Evolutionary conservation across 2,329 filamentous ascomycete genomes (phyloP), one percentile per base, ranked within the genome.

Genomic region (Nannizzia gypsea): DNA sequence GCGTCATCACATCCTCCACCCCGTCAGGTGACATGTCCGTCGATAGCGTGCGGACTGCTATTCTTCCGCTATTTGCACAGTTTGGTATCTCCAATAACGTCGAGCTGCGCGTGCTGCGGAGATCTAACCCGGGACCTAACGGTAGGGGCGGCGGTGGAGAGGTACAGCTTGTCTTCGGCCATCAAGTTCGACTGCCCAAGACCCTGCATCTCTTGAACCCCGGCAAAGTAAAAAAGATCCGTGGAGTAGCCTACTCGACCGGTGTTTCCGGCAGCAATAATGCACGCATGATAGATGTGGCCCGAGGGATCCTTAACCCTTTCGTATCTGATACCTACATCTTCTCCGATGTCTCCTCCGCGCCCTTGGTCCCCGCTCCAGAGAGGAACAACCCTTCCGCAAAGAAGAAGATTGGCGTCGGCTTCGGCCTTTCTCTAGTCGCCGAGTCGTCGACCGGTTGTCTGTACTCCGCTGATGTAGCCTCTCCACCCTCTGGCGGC

Each of bases 251-350:
- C 55, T 99, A 97, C 74, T 88, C 88, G 59, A 90, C 89, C 0
- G 93, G 95, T 54, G 91, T 97, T 0, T 88, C 89, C 9, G 92
- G 89, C 0, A 90, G 87, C 56, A 96, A 96, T 72, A 99, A 97
- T 71, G 89, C 87, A 63, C 82, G 93, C 64, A 95, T 96, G 88
- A 99, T 97, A 69, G 89, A 96, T 69, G 83, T 87, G 1, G 90
- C 91, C 9, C 81, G 92, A 66, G 90, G 90, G 55, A 81, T 99
- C 9, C 79, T 99, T 54, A 99, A 99, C 71, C 80, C 85, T 3
- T 81, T 99, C 60, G 86, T 89, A 2, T 83, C 87, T 5, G 93
- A 99, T 70, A 92, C 95, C 48, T 93, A 96, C 71, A 85, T 99
- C 64, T 95, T 85, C 72, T 85, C 83, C 9, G 84, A 87, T 66